Evolutionary conservation across 495 filamentous ascomycete species (phyloP), one percentile per base, ranked within the genome.

Genomic region (Trichoderma erinaceum): DNA sequence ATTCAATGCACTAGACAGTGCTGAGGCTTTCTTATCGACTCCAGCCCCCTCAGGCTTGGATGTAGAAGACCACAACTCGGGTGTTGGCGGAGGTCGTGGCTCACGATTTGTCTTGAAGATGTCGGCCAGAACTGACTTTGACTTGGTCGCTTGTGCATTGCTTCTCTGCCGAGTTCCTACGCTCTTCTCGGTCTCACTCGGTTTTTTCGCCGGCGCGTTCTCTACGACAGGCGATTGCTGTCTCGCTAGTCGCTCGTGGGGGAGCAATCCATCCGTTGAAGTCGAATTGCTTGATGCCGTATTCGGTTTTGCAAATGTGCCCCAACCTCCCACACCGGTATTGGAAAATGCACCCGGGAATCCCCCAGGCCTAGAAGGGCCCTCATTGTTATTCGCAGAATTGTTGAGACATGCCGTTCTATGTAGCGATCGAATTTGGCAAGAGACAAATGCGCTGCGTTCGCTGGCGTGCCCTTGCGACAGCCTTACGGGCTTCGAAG

Each of bases 241-340:
- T 35, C 72, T 64, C 0, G 72, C 71, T 2, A 27, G 68, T n/a
- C 68, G 69, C 23, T 74, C 72, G 63, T 74, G 70, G 32, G 71
- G 71, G 35, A 73, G 71, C 18, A 73, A 67, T 23, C 44, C 68
- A 50, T 65, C 35, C n/a, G 12, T 16, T 21, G n/a, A 12, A 65
- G 35, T 12, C 10, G 35, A 21, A 11, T 7, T 43, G 32, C 41
- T 35, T 13, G 56, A 13, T 4, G 56, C 10, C 12, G 56, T 32
- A 8, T 61, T 25, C 29, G 25, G 23, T 61, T 32, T 65, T n/a
- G 63, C 63, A 41, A 65, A 44, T 32, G 63, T 18, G 35, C 63
- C 63, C 41, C 63, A 65, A 23, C 18, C 35, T 10, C 63, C 63
- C 29, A 29, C 35, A 3, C 63, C 18, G 41, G n/a, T n/a, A 23